Evolutionary conservation across 192 early-diverging fungal genomes (phyloP), one percentile per base, ranked within the genome.

Genomic region (Coemansia sp.): DNA sequence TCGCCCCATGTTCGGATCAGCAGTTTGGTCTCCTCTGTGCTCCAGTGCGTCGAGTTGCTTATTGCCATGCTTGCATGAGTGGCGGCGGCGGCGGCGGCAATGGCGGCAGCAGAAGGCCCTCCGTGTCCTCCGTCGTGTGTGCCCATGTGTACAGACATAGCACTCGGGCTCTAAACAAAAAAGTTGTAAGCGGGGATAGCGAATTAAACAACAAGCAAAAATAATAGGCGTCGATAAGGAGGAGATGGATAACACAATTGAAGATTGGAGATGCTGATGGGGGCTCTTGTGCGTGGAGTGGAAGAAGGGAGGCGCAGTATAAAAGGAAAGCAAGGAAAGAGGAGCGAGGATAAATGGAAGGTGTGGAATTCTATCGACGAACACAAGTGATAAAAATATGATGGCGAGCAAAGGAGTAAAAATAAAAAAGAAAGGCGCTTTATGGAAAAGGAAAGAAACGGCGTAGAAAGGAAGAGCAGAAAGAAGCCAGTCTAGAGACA

Each of bases 21-120:
- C 18, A 82, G 76, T 41, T 63, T 70, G 16, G 80, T 82, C 44
- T 82, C 80, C 20, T 85, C 83, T 31, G 63, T 85, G 57, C 83
- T 85, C 83, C 83, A 85, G 65, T 85, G 83, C 31, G 83, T 85
- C 29, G 83, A 85, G 83, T 85, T 85, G 51, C 62, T 63, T 27
- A 79, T 51, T 29, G 68, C 57, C 40, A 65, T 63, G 34, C 66
- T 72, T 2, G 71, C 64, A 5, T 68, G 67, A 12, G 72, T 65
- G 1, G 77, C 72, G 1, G 74, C n/a, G n/a, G n/a, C n/a, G n/a
- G n/a, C n/a, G n/a, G n/a, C 73, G 16, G 73, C 78, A 1, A 75
- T 70, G 13, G 76, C 67, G 1, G 79, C 74, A 8, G 80, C 73
- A 18, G 73, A 63, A 9, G 71, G 46, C 20, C 72, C 65, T 8